These are phyloP conservation scores for Chloris gayana DNA, from an alignment of 176 grass and related monocot species.

Conservation along the genomic window DNA sequence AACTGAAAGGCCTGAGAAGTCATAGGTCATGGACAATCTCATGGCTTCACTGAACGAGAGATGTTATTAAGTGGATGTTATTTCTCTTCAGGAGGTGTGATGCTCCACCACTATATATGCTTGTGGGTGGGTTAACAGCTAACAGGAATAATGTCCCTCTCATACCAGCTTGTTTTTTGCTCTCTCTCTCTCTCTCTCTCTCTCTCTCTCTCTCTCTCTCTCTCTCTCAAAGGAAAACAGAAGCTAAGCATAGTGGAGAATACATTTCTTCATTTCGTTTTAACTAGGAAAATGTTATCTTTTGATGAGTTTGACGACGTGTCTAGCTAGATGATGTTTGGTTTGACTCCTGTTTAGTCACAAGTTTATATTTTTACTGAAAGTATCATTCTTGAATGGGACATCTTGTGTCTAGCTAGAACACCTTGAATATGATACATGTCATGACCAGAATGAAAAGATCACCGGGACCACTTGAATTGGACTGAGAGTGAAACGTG, in stretches of 20 bases:
- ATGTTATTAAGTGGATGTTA: not conserved
- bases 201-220: too few relatives aligned
- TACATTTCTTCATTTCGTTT: too few relatives aligned
- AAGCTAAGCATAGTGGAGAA: too few relatives aligned
- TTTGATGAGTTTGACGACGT: too few relatives aligned
- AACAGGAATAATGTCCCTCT: not conserved
- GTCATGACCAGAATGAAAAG: not conserved
- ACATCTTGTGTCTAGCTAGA: too few relatives aligned
- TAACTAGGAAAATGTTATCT: too few relatives aligned
- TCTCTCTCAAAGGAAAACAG: too few relatives aligned
- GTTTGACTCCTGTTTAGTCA: too few relatives aligned
- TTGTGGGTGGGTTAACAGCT: not conserved
- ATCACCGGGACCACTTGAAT: not conserved
- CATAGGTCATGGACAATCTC: conserved; percentile 20
- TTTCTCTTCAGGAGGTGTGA: conserved; percentile 8
- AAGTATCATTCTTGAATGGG: too few relatives aligned
- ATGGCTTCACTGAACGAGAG: conserved; percentile 15
- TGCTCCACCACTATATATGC: conserved; percentile 36
- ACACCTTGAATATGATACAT: not conserved
- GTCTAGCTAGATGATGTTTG: too few relatives aligned
- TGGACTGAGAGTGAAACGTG: not conserved
- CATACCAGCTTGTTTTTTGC: not conserved
- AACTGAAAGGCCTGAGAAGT: not conserved
- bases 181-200: not conserved
- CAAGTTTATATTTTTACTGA: not conserved